Conservation (phyloP, 495 filamentous ascomycete genomes). For the Parachaetomium inaequale region DNA sequence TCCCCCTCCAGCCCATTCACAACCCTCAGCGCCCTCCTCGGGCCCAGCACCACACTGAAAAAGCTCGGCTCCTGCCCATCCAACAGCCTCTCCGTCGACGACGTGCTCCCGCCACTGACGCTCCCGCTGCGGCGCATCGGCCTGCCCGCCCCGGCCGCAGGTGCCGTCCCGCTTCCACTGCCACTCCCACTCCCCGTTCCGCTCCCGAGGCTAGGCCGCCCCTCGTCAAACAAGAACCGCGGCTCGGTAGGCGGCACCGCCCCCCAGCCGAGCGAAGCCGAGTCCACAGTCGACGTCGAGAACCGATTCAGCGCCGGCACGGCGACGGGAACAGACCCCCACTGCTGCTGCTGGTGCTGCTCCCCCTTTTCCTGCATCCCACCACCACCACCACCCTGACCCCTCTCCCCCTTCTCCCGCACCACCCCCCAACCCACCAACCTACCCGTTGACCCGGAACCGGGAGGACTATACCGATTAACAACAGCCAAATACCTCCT, state of each 20-base stretch:
- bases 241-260: slow-evolving; percentile 35
- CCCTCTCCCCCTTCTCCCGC: no score
- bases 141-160: slow-evolving; percentile 3
- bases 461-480: slow-evolving; percentile 36
- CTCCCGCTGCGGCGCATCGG: slow-evolving; percentile 24
- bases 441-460: background rate
- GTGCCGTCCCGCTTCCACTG: slow-evolving; percentile 22
- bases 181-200: slow-evolving; percentile 20
- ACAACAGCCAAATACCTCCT: slow-evolving; percentile 59
- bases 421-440: background rate
- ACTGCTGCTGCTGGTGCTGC: no score
- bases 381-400: background rate
- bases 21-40: slow-evolving; percentile 66
- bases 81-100: slow-evolving; percentile 53
- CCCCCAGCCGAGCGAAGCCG: slow-evolving; percentile 33
- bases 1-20: slow-evolving; percentile 55
- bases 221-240: slow-evolving; percentile 30
- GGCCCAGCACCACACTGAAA: slow-evolving; percentile 67
- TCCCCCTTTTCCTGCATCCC: no score
- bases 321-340: background rate
- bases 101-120: slow-evolving; percentile 34
- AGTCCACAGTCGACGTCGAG: slow-evolving; percentile 27
- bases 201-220: slow-evolving; percentile 19
- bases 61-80: slow-evolving; percentile 67
- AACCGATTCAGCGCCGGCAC: slow-evolving; percentile 4